Conservation (phyloP, 2,329 filamentous ascomycete genomes). For the Fusarium graminum region DNA sequence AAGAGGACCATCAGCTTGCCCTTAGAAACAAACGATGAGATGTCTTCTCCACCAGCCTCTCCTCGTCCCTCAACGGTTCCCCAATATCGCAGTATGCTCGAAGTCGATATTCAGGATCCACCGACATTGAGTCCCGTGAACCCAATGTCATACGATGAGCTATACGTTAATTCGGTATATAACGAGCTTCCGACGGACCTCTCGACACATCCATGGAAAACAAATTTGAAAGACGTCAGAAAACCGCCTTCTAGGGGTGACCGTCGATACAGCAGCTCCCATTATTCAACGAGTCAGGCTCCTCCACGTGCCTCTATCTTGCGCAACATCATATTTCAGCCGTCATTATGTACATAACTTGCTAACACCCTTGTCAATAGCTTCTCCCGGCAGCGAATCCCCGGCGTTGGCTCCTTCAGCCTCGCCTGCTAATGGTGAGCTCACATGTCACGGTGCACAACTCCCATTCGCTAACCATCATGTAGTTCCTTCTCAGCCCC, state of each 20-base stretch:
- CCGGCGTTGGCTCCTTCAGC: slow-evolving; percentile 58
- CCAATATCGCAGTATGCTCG: slow-evolving; percentile 67
- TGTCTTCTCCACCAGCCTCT: slow-evolving; percentile 14
- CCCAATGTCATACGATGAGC: slow-evolving; percentile 62
- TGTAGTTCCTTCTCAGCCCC: slow-evolving; percentile 56
- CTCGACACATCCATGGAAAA: slow-evolving; percentile 4
- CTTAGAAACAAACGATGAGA: slow-evolving; percentile 29
- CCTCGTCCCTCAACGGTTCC: slow-evolving; percentile 41
- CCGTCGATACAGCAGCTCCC: slow-evolving; percentile 13
- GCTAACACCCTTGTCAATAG: slow-evolving; percentile 58
- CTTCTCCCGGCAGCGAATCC: slow-evolving; percentile 61
- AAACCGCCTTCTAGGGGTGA: neutral
- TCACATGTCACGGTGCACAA: neutral
- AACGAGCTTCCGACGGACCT: slow-evolving; percentile 36
- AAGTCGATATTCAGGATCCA: slow-evolving; percentile 59
- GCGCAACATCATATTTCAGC: slow-evolving; percentile 31
- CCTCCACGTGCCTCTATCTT: slow-evolving; percentile 46
- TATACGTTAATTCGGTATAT: slow-evolving; percentile 52
- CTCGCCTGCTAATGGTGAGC: slow-evolving; percentile 58
- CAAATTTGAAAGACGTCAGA: neutral
- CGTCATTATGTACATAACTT: slow-evolving; percentile 4
- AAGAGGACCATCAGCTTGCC: slow-evolving; percentile 55
- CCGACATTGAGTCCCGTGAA: slow-evolving; percentile 60
- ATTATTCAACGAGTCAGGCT: slow-evolving; percentile 54
- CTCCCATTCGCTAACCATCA: slow-evolving; percentile 14